phyloP scores from a whole-genome alignment of 148 eudicot species.

The Oxyria digyna region DNA sequence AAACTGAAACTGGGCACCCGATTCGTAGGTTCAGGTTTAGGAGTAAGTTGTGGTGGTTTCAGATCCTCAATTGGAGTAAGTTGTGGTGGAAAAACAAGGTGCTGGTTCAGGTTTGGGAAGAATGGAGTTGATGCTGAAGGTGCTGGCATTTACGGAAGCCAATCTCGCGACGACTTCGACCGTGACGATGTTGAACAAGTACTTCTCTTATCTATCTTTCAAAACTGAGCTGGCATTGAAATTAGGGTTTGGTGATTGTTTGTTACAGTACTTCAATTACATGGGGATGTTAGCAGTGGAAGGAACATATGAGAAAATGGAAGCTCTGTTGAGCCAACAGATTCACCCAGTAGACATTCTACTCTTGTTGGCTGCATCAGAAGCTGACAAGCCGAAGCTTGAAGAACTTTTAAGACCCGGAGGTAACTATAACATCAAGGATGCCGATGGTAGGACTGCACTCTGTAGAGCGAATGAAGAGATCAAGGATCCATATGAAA shows the following conservation, averaged over 20 bases:
- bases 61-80: conserved; percentile 7
- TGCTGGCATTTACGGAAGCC: conserved; percentile 88
- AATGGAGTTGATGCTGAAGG: conserved; percentile 87
- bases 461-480: conserved; percentile 58
- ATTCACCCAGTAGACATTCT: conserved; percentile 92
- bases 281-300: conserved; percentile 99
- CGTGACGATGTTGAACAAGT: conserved; percentile 95
- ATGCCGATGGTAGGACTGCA: conserved; percentile 73
- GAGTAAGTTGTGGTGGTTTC: conserved; percentile 17
- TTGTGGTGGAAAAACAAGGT: conserved; percentile 32
- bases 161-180: conserved; percentile 72
- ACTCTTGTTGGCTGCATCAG: conserved; percentile 78
- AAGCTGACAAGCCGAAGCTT: conserved; percentile 76
- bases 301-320: conserved; percentile 89
- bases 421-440: conserved; percentile 61
- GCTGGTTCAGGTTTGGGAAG: conserved; percentile 85
- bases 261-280: conserved; percentile 81
- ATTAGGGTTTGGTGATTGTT: too few species aligned
- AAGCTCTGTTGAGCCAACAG: conserved; percentile 62
- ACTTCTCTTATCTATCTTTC: neutral
- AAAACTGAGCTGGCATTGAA: too few species aligned
- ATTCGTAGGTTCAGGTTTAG: conserved; percentile 27
- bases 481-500: conserved; percentile 28
- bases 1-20: conserved; percentile 11
- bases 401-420: conserved; percentile 87